Base-by-base conservation (phyloP, 2,329 filamentous ascomycete genomes). In the Ophiocordyceps sinensis region DNA sequence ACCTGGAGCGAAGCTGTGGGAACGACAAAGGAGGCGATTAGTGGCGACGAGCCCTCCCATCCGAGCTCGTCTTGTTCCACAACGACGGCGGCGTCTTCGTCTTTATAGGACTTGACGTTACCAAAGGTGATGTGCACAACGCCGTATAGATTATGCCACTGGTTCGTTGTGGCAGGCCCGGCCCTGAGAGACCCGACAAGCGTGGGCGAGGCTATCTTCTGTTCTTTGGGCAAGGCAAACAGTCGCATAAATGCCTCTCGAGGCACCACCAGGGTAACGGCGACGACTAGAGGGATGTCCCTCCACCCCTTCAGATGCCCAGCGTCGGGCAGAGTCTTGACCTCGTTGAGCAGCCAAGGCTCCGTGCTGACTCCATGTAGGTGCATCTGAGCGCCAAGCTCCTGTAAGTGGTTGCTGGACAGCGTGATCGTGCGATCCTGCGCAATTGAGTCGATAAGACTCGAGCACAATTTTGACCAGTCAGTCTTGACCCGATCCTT, bases 111-210 rank as follows among this genome's bases (percentile, higher is more conserved):
- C 38, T 49, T 49, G 12, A 65, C 41, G 0, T 50, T 54, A 13
- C 67, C 68, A 47, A 69, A 68, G 5, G 50, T 43, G 28, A 68
- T 45, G 1, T 70, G 67, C 12, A 65, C 52, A 42, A 62, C 56
- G 4, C 55, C 49, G 47, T 63, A 70, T 13, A 59, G 46, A 44
- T 58, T 60, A 26, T 57, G 52, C 55, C 56, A 64, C 36, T 50
- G 44, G 19, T 47, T 43, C 12, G 46, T 36, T 2, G 52, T 47
- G 11, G 45, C 38, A 5, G 48, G 43, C 2, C 50, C 44, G 10
- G 55, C 47, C n/a, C 49, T 51, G 15, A 62, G 39, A 1, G 53
- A 57, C 17, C 50, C 60, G 23, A 57, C 43, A 28, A 63, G 28
- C 2, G 51, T 53, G 2, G 59, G 59, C 2, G 56, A 51, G 15